Base-by-base conservation (phyloP, 1,284 basidiomycete genomes). In the Cryptococcus sp. region DNA sequence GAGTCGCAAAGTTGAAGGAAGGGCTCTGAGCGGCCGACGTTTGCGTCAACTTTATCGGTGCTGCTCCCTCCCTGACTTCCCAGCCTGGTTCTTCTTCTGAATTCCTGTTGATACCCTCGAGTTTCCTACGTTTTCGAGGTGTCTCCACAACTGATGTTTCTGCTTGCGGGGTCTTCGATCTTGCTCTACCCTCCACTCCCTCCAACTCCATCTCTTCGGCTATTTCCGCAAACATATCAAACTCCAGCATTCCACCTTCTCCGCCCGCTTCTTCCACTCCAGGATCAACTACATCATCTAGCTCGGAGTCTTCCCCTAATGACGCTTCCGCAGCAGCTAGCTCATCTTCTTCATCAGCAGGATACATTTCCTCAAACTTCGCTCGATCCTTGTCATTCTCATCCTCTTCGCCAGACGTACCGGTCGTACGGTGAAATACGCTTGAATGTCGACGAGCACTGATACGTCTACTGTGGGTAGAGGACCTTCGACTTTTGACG, bases 1-100 rank as follows among this genome's bases (percentile, higher is more conserved):
- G 48, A 14, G 49, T 51, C 3, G 55, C 55, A 45, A 62, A 67
- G 33, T 66, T 58, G 56, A 69, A 69, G 10, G 44, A 11, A 10
- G 10, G 44, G 11, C 11, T 31, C 11, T 8, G 11, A 13, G 10
- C 44, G 11, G 11, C 11, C 44, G 11, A 8, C 10, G 44, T 41
- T n/a, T 41, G 38, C n/a, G n/a, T 10, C 10, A 10, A 10, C 10
- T 10, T 41, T 10, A 10, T 10, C 10, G 38, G 10, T 10, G 38
- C n/a, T 10, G 38, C n/a, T 7, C 23, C 50, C 33, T 52, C 23
- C 8, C 50, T 11, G 30, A 52, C 32, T 43, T 52, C 50, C 50
- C 38, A 41, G 10, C 38, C 38, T 10, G 38, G 38, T n/a, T 10
- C 10, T 41, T 41, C 38, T 41, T 10, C 10, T 10, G 10, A 10